Evolutionary conservation across 768 basidiomycete genomes (phyloP).

Genomic region (Lactarius deliciosus): DNA sequence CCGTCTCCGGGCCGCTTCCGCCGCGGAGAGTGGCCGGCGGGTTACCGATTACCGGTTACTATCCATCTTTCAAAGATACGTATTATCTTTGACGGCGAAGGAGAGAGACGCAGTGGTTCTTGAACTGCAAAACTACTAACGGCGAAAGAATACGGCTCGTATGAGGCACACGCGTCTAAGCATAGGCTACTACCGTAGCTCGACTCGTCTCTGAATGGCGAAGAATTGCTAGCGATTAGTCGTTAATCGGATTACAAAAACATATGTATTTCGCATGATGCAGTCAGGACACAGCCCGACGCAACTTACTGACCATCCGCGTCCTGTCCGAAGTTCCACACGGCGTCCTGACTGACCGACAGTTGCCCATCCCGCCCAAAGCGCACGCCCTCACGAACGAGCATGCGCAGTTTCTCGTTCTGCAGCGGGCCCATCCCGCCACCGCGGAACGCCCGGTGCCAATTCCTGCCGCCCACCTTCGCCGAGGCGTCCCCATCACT

Average conservation of each 20-base stretch:
- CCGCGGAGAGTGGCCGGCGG: too few relatives aligned
- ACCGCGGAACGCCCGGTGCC: constrained; percentile 24
- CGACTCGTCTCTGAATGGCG: too few relatives aligned
- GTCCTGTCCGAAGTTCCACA: constrained; percentile 22
- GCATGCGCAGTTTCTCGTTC: constrained; percentile 27
- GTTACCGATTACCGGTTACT: too few relatives aligned
- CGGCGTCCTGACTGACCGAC: constrained; percentile 8
- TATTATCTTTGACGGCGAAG: too few relatives aligned
- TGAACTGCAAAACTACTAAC: background rate
- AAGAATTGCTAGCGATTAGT: background rate
- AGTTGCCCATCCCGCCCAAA: constrained; percentile 24
- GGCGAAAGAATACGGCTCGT: background rate
- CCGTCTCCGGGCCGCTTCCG: too few relatives aligned
- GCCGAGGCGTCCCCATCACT: background rate
- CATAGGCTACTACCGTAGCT: background rate
- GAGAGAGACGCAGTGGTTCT: too few relatives aligned
- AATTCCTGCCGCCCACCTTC: constrained; percentile 11
- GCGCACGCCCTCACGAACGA: constrained; percentile 22
- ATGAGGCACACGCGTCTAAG: background rate
- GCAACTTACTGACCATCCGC: background rate
- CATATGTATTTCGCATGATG: background rate
- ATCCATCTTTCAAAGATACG: too few relatives aligned
- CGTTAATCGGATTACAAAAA: too few relatives aligned
- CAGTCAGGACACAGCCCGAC: background rate
- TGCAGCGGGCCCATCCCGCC: constrained; percentile 25